phyloP scores from a whole-genome alignment of 805 yeast species.

The Zygoascus tannicola region DNA sequence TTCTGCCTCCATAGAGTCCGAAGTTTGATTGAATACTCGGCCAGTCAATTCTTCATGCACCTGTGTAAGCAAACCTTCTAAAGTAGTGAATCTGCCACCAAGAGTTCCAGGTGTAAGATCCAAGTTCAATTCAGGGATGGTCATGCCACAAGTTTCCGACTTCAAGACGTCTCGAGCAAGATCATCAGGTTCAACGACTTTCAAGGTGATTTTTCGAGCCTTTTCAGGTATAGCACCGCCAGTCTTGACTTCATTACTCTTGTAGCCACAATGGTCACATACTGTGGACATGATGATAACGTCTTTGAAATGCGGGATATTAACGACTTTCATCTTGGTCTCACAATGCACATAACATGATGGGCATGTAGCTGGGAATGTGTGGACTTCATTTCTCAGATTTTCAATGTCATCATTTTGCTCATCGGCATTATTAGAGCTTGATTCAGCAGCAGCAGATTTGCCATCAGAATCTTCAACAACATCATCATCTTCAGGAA shows the following conservation, averaged over 20 bases:
- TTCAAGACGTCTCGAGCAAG: constrained; percentile 88
- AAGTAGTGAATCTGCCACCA: constrained; percentile 96
- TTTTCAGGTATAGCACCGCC: constrained; percentile 91
- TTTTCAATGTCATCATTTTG: constrained; percentile 64
- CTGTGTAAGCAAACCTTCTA: constrained; percentile 86
- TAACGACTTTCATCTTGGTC: constrained; percentile 93
- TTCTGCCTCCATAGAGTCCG: constrained; percentile 81
- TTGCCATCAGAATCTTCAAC: constrained; percentile 22
- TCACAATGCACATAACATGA: constrained; percentile 74
- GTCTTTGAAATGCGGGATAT: constrained; percentile 96
- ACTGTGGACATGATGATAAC: constrained; percentile 93
- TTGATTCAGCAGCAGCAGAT: constrained; percentile 37
- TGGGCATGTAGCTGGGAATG: constrained; percentile 87
- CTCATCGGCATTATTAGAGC: constrained; percentile 35
- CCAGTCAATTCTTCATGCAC: constrained; percentile 82
- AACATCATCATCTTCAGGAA: constrained; percentile 52
- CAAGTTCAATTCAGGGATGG: constrained; percentile 76
- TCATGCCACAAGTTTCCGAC: constrained; percentile 84
- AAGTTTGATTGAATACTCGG: constrained; percentile 74
- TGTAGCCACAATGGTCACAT: constrained; percentile 89
- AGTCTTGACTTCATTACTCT: constrained; percentile 94
- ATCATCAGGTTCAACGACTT: constrained; percentile 84
- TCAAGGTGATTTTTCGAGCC: constrained; percentile 66
- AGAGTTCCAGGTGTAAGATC: constrained; percentile 94
- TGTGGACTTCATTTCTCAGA: constrained; percentile 81